phyloP scores from a whole-genome alignment of 2,329 filamentous ascomycete genomes.

The Fusarium odoratissimum region DNA sequence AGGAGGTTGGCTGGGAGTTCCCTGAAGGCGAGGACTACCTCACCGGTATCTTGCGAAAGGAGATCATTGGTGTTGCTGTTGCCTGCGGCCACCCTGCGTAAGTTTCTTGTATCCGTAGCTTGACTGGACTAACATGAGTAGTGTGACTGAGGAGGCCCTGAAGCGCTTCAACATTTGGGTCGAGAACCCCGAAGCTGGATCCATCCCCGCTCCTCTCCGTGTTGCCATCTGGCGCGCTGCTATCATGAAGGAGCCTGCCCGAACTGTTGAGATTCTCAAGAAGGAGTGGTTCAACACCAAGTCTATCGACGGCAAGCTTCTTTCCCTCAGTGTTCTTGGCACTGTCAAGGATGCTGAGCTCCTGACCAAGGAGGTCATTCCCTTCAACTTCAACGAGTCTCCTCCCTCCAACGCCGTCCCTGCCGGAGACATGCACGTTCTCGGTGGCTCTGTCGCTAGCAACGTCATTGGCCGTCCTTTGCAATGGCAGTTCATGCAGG shows the following conservation, averaged over 20 bases:
- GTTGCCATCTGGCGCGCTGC: slow-evolving; percentile 83
- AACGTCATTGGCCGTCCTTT: slow-evolving; percentile 79
- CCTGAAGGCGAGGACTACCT: slow-evolving; percentile 83
- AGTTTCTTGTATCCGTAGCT: slow-evolving; percentile 46
- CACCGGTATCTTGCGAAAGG: slow-evolving; percentile 82
- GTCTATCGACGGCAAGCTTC: slow-evolving; percentile 91
- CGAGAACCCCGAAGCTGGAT: slow-evolving; percentile 71
- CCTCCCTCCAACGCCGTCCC: slow-evolving; percentile 74
- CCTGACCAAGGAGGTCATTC: slow-evolving; percentile 73
- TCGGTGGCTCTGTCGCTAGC: slow-evolving; percentile 76
- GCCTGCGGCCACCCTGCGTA: slow-evolving; percentile 80
- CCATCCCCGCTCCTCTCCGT: slow-evolving; percentile 85
- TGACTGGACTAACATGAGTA: slow-evolving; percentile 50
- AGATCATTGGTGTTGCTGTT: slow-evolving; percentile 81
- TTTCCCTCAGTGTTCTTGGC: slow-evolving; percentile 81
- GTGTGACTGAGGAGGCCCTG: slow-evolving; percentile 77
- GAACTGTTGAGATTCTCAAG: slow-evolving; percentile 79
- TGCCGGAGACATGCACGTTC: slow-evolving; percentile 87
- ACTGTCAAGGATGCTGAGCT: slow-evolving; percentile 76
- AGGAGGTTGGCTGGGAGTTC: slow-evolving; percentile 88
- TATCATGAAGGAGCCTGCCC: slow-evolving; percentile 75
- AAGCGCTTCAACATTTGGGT: slow-evolving; percentile 85
- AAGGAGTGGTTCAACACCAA: slow-evolving; percentile 85
- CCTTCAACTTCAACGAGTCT: slow-evolving; percentile 80
- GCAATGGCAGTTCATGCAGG: slow-evolving; percentile 88